phyloP scores from a whole-genome alignment of 2,329 filamentous ascomycete species.

The Xylariaceae sp. region DNA sequence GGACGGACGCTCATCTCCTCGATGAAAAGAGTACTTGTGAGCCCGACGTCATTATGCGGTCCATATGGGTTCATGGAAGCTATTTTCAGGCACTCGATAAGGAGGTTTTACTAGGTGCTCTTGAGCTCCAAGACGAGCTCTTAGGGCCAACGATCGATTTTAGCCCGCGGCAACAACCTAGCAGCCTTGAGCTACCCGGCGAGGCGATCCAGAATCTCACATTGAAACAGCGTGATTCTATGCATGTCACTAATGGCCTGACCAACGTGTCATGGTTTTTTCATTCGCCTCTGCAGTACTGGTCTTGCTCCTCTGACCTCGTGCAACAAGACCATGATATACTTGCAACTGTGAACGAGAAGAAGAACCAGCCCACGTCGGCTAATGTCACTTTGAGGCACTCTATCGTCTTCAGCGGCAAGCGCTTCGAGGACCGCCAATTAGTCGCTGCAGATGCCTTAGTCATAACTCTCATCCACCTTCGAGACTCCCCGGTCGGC shows the following conservation, averaged over 20 bases:
- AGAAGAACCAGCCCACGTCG: constrained; percentile 65
- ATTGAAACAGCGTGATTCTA: constrained; percentile 55
- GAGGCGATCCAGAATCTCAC: constrained; percentile 47
- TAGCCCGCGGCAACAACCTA: constrained; percentile 49
- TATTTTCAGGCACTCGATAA: constrained; percentile 78
- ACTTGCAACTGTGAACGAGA: constrained; percentile 71
- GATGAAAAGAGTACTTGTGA: constrained; percentile 55
- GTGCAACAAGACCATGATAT: constrained; percentile 68
- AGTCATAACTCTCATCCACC: constrained; percentile 77
- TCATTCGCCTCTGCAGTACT: constrained; percentile 83
- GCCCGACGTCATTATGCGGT: constrained; percentile 80
- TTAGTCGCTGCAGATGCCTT: constrained; percentile 77
- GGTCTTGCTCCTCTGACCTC: constrained; percentile 67
- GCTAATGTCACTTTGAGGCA: constrained; percentile 78
- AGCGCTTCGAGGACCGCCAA: constrained; percentile 70
- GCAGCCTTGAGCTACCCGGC: constrained; percentile 38
- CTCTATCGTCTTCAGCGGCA: constrained; percentile 83
- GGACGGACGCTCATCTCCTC: constrained; percentile 75
- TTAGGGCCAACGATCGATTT: constrained; percentile 66
- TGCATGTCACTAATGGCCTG: constrained; percentile 65
- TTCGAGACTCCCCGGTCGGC: constrained; percentile 67
- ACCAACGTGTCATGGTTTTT: constrained; percentile 75
- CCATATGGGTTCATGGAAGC: constrained; percentile 80
- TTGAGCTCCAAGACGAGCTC: constrained; percentile 73
- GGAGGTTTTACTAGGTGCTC: constrained; percentile 67